Evolutionary conservation across 2,329 filamentous ascomycete species (phyloP), one percentile per base, ranked within the genome.

Genomic region (Calonectria hawksworthii): DNA sequence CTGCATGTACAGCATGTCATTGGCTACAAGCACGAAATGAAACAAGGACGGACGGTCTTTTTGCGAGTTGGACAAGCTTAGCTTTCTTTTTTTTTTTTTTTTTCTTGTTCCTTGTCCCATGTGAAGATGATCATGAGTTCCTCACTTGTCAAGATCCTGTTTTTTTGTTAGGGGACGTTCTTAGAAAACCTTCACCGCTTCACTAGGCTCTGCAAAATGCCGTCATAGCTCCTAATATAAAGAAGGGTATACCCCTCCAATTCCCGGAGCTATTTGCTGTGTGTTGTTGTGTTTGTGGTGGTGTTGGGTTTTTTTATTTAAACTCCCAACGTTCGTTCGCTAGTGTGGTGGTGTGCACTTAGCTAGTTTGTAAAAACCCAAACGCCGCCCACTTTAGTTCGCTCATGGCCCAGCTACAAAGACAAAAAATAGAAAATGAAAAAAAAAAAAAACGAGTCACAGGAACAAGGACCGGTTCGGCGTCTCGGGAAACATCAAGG

Each of bases 321-420:
- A 34, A 26, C 54, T 34, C 30, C 52, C 54, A 38, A 59, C 54
- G 30, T 59, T 36, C 30, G 52, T 59, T 32, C 14, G n/a, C n/a
- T 18, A 21, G 21, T 32, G 34, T 32, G 34, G 30, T 59, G 52
- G 52, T 32, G 54, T 59, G 54, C 54, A 59, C 32, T 59, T 59
- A 59, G 54, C 30, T 59, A 59, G 54, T 38, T 56, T 30, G n/a
- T 0, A 38, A 38, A 59, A 56, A 38, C 9, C 7, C 54, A 59
- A 59, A 59, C 54, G 54, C 54, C 54, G 54, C 54, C 54, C 54
- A 59, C 54, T 59, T 59, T 59, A 36, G 30, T 59, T 59, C 38
- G 30, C 6, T 11, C 14, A 18, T 54, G 13, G 16, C 28, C 50
- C 51, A 32, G 16, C 14, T n/a, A n/a, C 18, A n/a, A 13, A 11